Base-by-base conservation (phyloP, 75 land plant genomes). In the Sequoia sempervirens region DNA sequence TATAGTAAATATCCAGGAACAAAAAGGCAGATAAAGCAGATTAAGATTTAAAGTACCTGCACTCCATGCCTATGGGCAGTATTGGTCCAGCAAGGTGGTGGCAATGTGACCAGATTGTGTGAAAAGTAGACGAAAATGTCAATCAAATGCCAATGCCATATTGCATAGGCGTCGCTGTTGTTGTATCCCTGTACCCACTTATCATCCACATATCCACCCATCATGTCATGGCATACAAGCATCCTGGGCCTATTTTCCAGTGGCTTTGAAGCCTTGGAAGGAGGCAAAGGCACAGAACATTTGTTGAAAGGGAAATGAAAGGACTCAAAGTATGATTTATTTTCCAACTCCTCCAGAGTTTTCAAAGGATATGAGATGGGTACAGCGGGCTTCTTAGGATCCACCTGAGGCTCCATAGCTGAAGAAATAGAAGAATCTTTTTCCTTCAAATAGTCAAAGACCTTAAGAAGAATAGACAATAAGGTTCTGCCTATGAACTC, bases 61-160 rank as follows among this genome's bases (percentile, higher is more conserved):
- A 95, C 99, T 23, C 99, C 97, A 83, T 97, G 98, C 68, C 79
- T 89, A 87, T 97, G 99, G 78, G 96, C 99, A 6, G 99, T 89
- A 87, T 97, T 97, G 15, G 85, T 91, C 99, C 99, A 97, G 75
- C 96, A 88, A 20, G 98, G 98, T 50, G 99, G 99, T 11, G 98
- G 99, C 68, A 97, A 45, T 1, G 98, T 94, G 43, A 97, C 94
- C 47, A 97, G 83, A 79, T 81, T 75, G 83, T 97, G 98, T 12
- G 99, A 97, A 79, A 97, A 97, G 83, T 97, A 97, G 28, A 97
- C 95, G 83, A 97, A 97, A 30, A 97, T 88, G 88, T 97, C 98
- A 30, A 97, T 92, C 90, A 93, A 88, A 82, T 93, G 89, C 99
- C 99, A 97, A 68, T 97, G 94, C 96, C 96, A 95, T 14, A 97